A percentile compares a stretch with the other conserved stretches of the same genome.
Conservation (phyloP, 495 filamentous ascomycete genomes). For the Aspergillus biplanus region DNA sequence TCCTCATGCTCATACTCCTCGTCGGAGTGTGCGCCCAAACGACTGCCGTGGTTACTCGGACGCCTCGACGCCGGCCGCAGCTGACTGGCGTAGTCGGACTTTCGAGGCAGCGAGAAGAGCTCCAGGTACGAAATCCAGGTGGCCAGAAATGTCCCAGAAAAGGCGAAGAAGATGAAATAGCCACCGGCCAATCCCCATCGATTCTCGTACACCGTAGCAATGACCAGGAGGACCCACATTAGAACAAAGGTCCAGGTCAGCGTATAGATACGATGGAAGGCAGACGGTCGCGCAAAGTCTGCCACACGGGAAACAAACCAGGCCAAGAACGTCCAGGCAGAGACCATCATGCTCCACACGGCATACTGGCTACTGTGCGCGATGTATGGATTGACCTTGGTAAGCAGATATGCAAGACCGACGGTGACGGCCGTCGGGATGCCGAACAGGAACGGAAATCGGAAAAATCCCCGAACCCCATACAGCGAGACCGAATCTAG, state of each 20-base stretch:
- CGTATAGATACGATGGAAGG: conserved; percentile 79
- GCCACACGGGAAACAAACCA: conserved; percentile 87
- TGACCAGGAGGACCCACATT: conserved; percentile 72
- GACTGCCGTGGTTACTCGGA: conserved; percentile 48
- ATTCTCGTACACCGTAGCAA: conserved; percentile 73
- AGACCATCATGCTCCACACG: conserved; percentile 85
- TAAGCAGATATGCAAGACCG: conserved; percentile 74
- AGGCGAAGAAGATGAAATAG: conserved; percentile 84
- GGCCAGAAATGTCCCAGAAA: conserved; percentile 73
- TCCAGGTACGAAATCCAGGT: conserved; percentile 75
- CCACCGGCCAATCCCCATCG: conserved; percentile 70
- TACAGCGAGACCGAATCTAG: conserved; percentile 66
- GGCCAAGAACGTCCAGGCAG: conserved; percentile 74
- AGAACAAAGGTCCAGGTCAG: conserved; percentile 81
- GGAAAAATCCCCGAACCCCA: conserved; percentile 80
- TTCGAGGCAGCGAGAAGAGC: conserved; percentile 75
- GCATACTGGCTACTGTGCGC: conserved; percentile 84
- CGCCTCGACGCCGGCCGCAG: conserved; percentile 37
- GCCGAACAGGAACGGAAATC: conserved; percentile 77
- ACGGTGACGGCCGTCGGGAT: conserved; percentile 70
- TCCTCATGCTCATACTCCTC: conserved; percentile 44
- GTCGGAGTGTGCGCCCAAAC: conserved; percentile 37
- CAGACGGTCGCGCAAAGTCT: conserved; percentile 81
- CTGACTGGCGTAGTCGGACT: conserved; percentile 60
- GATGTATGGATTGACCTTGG: conserved; percentile 84